Conservation (phyloP, 192 early-diverging fungal genomes). For the Nowakowskiella sp. region DNA sequence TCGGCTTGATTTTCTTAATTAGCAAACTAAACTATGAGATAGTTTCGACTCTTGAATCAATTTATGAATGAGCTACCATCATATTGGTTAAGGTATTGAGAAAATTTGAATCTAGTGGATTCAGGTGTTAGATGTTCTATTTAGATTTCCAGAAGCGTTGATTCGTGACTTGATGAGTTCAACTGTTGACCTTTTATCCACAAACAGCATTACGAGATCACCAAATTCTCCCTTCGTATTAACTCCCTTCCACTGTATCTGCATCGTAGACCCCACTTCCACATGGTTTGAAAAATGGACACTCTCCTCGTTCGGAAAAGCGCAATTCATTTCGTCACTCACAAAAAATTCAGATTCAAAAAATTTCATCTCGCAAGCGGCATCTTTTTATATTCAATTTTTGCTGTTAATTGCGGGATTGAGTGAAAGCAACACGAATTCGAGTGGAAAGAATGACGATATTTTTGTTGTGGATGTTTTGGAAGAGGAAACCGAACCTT, state of each 20-base stretch:
- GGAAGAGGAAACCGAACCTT: constrained; percentile 31
- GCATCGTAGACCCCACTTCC: constrained; percentile 30
- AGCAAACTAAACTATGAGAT: no score
- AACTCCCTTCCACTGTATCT: constrained; percentile 32
- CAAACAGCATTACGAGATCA: background rate
- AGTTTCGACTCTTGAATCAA: constrained; percentile 47
- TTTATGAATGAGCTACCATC: constrained; percentile 42
- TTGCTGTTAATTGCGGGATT: no score
- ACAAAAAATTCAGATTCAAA: no score
- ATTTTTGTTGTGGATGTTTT: constrained; percentile 39
- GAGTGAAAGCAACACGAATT: no score
- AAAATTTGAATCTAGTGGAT: no score
- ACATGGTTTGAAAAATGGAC: constrained; percentile 50
- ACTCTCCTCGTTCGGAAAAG: constrained; percentile 29
- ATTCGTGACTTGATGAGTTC: constrained; percentile 31
- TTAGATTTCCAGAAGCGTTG: constrained; percentile 35
- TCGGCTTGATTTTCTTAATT: background rate
- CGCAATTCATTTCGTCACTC: constrained; percentile 24
- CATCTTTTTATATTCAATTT: no score
- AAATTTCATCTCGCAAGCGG: no score
- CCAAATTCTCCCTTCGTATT: constrained; percentile 4
- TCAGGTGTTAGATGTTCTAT: no score
- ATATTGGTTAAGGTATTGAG: no score
- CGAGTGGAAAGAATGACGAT: constrained; percentile 23
- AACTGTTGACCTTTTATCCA: constrained; percentile 25